These are phyloP conservation scores for Melastoma malabathricum DNA, from an alignment of 345 rosid species.

Conservation along the genomic window DNA sequence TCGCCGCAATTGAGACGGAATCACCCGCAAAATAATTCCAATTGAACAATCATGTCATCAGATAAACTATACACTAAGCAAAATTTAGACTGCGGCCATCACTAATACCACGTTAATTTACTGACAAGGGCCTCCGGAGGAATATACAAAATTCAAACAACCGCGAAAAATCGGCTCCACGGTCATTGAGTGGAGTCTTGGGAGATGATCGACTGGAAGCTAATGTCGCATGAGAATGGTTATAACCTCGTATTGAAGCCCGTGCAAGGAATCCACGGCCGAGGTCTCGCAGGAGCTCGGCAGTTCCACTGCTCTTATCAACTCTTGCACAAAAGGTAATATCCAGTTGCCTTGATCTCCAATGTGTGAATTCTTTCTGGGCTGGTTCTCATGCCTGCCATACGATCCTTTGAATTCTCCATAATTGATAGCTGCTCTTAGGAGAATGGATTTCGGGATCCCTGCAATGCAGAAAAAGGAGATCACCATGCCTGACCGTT, in stretches of 20 bases:
- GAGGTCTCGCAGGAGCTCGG: constrained; percentile 10
- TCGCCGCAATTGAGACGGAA: too few relatives aligned
- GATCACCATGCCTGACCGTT: background rate
- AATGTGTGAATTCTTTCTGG: constrained; percentile 4
- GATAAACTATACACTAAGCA: too few relatives aligned
- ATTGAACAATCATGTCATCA: too few relatives aligned
- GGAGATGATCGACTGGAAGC: too few relatives aligned
- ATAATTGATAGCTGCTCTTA: constrained; percentile 56
- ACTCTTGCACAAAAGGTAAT: constrained; percentile 23
- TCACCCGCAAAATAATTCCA: too few relatives aligned
- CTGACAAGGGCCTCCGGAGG: too few relatives aligned
- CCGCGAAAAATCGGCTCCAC: too few relatives aligned
- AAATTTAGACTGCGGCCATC: too few relatives aligned
- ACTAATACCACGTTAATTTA: too few relatives aligned
- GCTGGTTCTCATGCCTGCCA: constrained; percentile 23
- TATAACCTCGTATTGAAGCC: constrained; percentile 41
- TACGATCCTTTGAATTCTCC: constrained; percentile 51
- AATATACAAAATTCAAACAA: too few relatives aligned
- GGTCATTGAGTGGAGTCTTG: too few relatives aligned
- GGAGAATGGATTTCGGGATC: constrained; percentile 52
- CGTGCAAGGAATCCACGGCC: constrained; percentile 12
- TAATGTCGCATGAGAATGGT: constrained; percentile 21
- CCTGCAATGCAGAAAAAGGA: constrained; percentile 28
- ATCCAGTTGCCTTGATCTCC: constrained; percentile 10
- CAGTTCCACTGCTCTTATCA: constrained; percentile 14